Base-by-base conservation (phyloP, 306 rosid species). In the Sicyos baderoa region DNA sequence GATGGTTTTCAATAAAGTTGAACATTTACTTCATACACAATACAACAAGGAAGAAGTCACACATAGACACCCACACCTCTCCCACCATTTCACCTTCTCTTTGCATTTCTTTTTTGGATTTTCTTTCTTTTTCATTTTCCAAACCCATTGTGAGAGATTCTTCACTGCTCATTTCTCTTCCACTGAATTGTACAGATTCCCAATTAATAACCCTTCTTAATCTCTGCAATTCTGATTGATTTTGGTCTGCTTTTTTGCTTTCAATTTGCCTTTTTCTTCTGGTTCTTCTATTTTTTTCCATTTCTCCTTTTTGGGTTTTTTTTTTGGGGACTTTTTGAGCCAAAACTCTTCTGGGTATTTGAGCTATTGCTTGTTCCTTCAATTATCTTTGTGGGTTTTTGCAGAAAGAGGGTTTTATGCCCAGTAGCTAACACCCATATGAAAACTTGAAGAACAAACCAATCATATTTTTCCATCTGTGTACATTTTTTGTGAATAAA, bases 111-210 rank as follows among this genome's bases (percentile, higher is more conserved):
- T 16, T 59, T 59, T 16, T 29, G 7, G 53, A 14, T 49, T 49
- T 48, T 48, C 8, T 25, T 25, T 45, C 1, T 2, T 45, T 57
- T 75, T 74, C 86, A 74, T 79, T 87, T 63, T 59, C 59, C 81
- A 82, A 83, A 86, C 77, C 85, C 88, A 85, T 86, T 90, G n/a
- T 86, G 10, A 81, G 84, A 86, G 89, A 90, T 90, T 90, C 94
- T 87, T 84, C 75, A 83, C 63, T 88, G 84, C 70, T 79, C 82
- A 84, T 82, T 79, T 84, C 84, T 79, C 82, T 88, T 88, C 96
- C 82, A 79, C 45, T 86, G 86, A 80, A 84, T 90, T 90, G 78
- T 80, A 79, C 86, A 85, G 82, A 82, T 79, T 84, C 77, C 81
- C 78, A 79, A 74, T 50, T 81, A 67, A 27, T 76, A 48, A 81